phyloP scores from a whole-genome alignment of 805 yeast genomes.

The Pichia scutulata region DNA sequence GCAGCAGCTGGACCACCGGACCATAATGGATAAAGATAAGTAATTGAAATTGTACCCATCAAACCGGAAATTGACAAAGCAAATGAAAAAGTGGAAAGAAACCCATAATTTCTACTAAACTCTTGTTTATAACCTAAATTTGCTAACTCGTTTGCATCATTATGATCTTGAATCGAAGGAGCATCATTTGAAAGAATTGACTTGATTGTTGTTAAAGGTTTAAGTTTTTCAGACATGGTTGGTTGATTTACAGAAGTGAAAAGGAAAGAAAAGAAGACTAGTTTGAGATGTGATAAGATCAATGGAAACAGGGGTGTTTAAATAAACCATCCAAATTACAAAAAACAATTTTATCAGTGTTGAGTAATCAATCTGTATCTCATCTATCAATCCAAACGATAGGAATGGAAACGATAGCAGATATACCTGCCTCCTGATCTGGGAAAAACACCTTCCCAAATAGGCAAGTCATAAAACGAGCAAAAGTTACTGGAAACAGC shows the following conservation, averaged over 20 bases:
- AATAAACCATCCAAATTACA: not conserved
- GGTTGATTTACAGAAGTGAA: not conserved
- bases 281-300: not conserved
- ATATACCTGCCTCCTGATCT: no score
- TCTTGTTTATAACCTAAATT: slow-evolving; percentile 57
- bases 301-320: not conserved
- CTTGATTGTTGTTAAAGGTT: not conserved
- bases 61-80: slow-evolving; percentile 61
- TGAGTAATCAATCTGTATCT: no score
- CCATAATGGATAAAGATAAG: slow-evolving; percentile 38
- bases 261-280: not conserved
- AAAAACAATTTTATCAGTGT: no score
- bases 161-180: not conserved
- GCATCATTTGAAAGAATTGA: slow-evolving; percentile 8
- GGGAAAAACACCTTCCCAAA: not conserved
- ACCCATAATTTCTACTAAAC: slow-evolving; percentile 48
- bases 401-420: not conserved
- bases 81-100: slow-evolving; percentile 54
- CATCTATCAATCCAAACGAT: no score
- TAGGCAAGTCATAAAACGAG: not conserved
- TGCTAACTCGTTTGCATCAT: slow-evolving; percentile 23
- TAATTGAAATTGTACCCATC: slow-evolving; percentile 54
- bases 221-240: not conserved
- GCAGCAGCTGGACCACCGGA: slow-evolving; percentile 58
- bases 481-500: not conserved